Base-by-base conservation (phyloP, 179 eudicot genomes). In the Drosera spatulata region DNA sequence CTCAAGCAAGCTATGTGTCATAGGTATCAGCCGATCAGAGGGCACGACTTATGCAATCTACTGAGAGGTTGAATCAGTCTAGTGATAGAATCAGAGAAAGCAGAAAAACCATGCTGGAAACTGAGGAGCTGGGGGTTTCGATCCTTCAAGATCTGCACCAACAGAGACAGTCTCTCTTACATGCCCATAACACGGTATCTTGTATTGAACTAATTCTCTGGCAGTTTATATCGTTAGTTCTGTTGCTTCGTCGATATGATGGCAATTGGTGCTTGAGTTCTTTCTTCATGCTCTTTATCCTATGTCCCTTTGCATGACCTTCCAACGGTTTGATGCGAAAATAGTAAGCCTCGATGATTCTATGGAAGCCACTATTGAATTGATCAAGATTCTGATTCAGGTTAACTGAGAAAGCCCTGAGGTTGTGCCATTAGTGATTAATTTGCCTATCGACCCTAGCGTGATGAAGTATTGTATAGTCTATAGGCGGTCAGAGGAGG, bases 21-120 rank as follows among this genome's bases (percentile, higher is more conserved):
- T 56, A 83, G 88, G 82, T 73, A 56, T 73, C 85, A 67, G 72
- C 89, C 58, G 85, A 80, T 76, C 89, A 80, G 60, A 76, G 80
- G 66, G 75, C 66, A 55, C 70, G 84, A 61, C 57, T 81, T 39
- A 5, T 81, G 72, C 74, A 66, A 74, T 76, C 86, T n/a, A 84
- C 84, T 5, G 86, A 81, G 69, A 76, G 82, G 69, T 56, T 84
- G 61, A 81, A 79, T 55, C 67, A 77, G 41, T 81, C 90, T 11
- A 63, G 68, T 55, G 82, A 73, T 10, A 79, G 82, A 68, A 71
- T 84, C 37, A 72, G 73, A 60, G 82, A 81, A 49, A 71, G 84
- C 62, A 70, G 86, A 60, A 81, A 67, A 72, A 72, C 79, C 11
- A 81, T 81, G 81, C 84, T 77, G 55, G 82, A 84, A 73, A 81